Percentiles rank a stretch among this genome's conserved stretches.
Conservation (phyloP, 2,329 filamentous ascomycete genomes). For the Apiospora phragmitis region DNA sequence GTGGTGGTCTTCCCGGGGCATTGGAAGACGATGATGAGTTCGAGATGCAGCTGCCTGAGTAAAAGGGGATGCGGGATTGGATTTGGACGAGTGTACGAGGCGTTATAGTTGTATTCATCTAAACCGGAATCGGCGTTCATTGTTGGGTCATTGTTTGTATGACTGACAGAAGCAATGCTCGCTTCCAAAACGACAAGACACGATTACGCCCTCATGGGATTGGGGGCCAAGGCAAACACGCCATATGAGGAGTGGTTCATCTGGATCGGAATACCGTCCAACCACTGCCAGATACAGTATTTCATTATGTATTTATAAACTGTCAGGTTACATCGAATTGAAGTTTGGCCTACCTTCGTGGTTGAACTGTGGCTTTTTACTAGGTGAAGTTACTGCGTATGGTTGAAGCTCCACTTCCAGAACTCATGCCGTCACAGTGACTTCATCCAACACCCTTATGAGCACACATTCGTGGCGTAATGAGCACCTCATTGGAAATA, state of each 20-base stretch:
- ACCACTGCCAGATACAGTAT: not conserved
- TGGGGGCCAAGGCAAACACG: not conserved
- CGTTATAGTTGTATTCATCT: not conserved
- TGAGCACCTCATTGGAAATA: not conserved
- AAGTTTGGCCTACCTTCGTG: not conserved
- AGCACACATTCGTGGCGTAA: not conserved
- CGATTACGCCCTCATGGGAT: not conserved
- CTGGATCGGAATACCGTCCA: not conserved
- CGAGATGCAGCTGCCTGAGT: conserved; percentile 49
- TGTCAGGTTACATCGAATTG: not conserved
- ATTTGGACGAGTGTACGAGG: conserved; percentile 12
- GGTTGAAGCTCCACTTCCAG: not conserved
- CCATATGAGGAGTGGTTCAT: not conserved
- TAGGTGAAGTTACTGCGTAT: not conserved
- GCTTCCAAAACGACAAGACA: not conserved
- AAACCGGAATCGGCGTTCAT: not conserved
- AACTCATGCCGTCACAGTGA: not conserved
- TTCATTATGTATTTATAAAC: conserved; percentile 7
- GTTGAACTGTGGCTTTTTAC: not conserved
- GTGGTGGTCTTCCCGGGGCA: conserved; percentile 28
- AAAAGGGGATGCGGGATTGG: conserved; percentile 11
- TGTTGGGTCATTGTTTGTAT: not conserved
- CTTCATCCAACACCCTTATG: not conserved
- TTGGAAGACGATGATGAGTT: conserved; percentile 52
- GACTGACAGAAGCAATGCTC: not conserved